phyloP scores from a whole-genome alignment of 108 stramenopile species.

The Nannochloropsis granulata region DNA sequence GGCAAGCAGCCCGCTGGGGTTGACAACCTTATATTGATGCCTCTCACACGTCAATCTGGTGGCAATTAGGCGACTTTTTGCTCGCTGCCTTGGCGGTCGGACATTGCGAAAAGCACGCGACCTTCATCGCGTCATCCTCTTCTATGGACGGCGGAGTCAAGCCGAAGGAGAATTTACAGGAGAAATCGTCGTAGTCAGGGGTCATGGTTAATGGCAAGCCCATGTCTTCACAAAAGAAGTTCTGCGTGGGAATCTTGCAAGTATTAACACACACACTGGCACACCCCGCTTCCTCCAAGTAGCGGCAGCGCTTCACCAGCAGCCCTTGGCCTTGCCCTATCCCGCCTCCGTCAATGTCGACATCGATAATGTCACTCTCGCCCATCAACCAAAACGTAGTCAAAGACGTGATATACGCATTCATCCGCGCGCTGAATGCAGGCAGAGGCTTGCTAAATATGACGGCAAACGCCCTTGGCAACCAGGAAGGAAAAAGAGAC shows the following conservation, averaged over 20 bases:
- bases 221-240: constrained; percentile 53
- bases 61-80: neutral
- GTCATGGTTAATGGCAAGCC: constrained; percentile 35
- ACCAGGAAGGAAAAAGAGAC: constrained; percentile 25
- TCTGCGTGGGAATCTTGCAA: constrained; percentile 84
- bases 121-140: constrained; percentile 17
- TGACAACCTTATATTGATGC: too few relatives aligned
- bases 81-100: constrained; percentile 5
- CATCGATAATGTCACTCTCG: constrained; percentile 63
- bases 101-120: constrained; percentile 23
- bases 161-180: constrained; percentile 30
- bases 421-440: constrained; percentile 57
- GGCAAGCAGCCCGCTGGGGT: too few relatives aligned
- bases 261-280: constrained; percentile 75
- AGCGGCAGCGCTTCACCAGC: constrained; percentile 76
- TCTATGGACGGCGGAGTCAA: constrained; percentile 16
- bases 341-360: constrained; percentile 43
- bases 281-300: constrained; percentile 70
- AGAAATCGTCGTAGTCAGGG: constrained; percentile 35
- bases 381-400: constrained; percentile 85
- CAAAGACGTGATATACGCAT: constrained; percentile 67
- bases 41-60: constrained; percentile 12
- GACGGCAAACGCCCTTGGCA: constrained; percentile 9
- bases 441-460: constrained; percentile 33
- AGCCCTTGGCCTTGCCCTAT: constrained; percentile 46